phyloP scores from a whole-genome alignment of 345 rosid species.

The Acer campestre region DNA sequence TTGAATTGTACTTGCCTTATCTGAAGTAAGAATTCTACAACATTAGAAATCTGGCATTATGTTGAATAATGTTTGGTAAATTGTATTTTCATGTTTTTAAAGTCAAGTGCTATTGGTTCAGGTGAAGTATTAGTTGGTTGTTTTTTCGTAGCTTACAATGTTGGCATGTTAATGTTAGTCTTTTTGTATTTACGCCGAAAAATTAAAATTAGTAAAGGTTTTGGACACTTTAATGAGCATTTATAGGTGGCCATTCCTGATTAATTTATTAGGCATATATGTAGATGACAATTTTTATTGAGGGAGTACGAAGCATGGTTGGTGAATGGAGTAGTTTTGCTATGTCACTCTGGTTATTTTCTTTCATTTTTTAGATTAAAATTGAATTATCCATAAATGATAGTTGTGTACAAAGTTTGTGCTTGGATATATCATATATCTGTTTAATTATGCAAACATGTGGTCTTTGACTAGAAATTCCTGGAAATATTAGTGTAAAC shows the following conservation, averaged over 20 bases:
- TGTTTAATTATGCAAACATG: too few species aligned
- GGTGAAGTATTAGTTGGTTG: background rate
- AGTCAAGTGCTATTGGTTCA: background rate
- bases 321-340: too few species aligned
- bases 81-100: background rate
- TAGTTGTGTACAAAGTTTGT: too few species aligned
- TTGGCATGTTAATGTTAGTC: background rate
- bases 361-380: too few species aligned
- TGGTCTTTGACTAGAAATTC: background rate
- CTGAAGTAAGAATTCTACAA: background rate
- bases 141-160: background rate
- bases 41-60: background rate
- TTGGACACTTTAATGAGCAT: background rate
- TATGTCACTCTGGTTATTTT: too few species aligned
- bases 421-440: too few species aligned
- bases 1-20: background rate
- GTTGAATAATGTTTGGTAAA: background rate
- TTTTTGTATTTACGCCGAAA: background rate
- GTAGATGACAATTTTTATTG: too few species aligned
- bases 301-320: too few species aligned
- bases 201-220: background rate
- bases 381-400: too few species aligned
- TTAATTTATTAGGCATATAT: background rate
- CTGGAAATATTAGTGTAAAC: background rate
- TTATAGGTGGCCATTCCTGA: background rate